A percentile compares a stretch with the other conserved stretches of the same genome.
Conservation (phyloP, 257 asterid species). For the Rhazya stricta region DNA sequence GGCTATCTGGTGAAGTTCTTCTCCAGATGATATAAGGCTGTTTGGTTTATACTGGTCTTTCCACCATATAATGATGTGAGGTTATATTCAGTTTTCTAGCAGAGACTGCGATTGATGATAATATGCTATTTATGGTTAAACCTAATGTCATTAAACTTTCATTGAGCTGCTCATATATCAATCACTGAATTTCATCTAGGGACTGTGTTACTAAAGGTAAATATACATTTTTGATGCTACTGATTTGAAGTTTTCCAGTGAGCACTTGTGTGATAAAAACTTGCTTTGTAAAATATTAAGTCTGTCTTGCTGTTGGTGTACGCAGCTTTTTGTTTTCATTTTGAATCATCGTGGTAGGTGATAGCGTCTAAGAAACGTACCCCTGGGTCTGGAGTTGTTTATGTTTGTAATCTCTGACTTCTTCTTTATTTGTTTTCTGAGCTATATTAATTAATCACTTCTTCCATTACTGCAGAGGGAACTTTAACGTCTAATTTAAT, state of each 20-base stretch:
- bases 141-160: neutral
- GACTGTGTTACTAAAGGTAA: too few relatives aligned
- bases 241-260: neutral
- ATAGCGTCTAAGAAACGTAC: neutral
- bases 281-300: neutral
- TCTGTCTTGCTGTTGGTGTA: neutral
- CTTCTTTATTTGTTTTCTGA: neutral
- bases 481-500: constrained; percentile 8
- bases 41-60: neutral
- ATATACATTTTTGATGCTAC: too few relatives aligned
- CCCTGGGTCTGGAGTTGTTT: neutral
- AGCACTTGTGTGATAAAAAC: neutral
- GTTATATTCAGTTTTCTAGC: neutral
- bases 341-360: neutral
- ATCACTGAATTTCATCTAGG: neutral
- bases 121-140: neutral
- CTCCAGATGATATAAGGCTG: neutral
- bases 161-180: neutral
- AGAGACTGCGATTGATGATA: neutral
- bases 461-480: constrained; percentile 12
- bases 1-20: too few relatives aligned
- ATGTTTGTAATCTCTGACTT: neutral
- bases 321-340: neutral
- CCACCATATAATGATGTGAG: neutral
- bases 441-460: neutral